phyloP scores from a whole-genome alignment of 2,329 filamentous ascomycete species.

The Botrytis paeoniae region DNA sequence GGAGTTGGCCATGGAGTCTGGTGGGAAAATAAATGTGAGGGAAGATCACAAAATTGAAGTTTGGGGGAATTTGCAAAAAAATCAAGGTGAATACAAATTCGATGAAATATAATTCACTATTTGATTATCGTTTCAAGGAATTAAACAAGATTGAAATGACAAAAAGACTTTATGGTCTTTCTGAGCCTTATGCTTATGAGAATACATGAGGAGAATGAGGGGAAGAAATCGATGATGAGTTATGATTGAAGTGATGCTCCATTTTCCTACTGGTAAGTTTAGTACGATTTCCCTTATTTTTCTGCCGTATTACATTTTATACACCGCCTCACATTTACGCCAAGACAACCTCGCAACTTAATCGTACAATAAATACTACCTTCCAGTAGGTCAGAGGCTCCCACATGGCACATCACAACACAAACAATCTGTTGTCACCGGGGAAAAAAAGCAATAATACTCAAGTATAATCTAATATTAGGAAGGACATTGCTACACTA shows the following conservation, averaged over 20 bases:
- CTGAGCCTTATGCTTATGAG: conserved; percentile 15
- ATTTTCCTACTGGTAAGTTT: neutral
- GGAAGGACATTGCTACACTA: neutral
- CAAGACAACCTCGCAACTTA: neutral
- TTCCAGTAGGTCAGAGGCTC: neutral
- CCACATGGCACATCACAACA: neutral
- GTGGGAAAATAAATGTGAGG: conserved; percentile 17
- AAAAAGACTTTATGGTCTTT: conserved; percentile 18
- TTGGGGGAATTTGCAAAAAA: neutral
- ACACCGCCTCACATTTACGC: neutral
- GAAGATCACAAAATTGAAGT: conserved; percentile 10
- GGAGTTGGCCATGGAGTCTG: conserved; percentile 20
- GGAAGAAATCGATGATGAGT: neutral
- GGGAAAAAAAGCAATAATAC: neutral
- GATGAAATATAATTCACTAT: conserved; percentile 8
- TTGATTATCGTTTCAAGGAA: conserved; percentile 10
- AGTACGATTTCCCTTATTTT: neutral
- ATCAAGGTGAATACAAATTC: conserved; percentile 4
- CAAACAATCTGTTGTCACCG: neutral
- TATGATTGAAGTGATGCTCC: conserved; percentile 4
- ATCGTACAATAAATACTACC: neutral
- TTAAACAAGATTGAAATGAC: conserved; percentile 18
- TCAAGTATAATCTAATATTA: neutral
- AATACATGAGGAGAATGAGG: conserved; percentile 17
- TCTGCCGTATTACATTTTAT: neutral